Conservation (phyloP, 1,284 basidiomycete genomes). For the Rhodotorula sp. region DNA sequence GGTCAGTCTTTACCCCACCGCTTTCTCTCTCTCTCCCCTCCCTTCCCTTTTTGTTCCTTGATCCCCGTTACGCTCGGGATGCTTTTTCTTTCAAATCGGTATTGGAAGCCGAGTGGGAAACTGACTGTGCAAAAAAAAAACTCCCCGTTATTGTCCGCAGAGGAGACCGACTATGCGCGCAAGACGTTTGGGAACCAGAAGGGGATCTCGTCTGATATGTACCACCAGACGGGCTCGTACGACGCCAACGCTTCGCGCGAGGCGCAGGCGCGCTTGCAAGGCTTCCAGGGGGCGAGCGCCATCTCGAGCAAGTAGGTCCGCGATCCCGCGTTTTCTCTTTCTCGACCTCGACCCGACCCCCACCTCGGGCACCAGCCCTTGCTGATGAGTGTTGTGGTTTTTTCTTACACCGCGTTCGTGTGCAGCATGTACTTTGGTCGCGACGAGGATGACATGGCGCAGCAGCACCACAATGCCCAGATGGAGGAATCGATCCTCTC, state of each 20-base stretch:
- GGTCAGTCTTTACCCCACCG: slow-evolving; percentile 10
- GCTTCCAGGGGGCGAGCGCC: slow-evolving; percentile 87
- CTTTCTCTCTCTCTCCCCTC: background rate
- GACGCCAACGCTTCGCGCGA: slow-evolving; percentile 71
- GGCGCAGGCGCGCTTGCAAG: slow-evolving; percentile 74
- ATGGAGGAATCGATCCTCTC: slow-evolving; percentile 50
- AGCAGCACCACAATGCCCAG: slow-evolving; percentile 17
- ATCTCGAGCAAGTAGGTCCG: slow-evolving; percentile 74
- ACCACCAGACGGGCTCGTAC: slow-evolving; percentile 86
- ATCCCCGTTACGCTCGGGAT: no score
- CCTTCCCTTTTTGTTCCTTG: no score
- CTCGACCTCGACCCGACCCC: background rate
- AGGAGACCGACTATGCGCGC: slow-evolving; percentile 60
- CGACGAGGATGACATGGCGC: slow-evolving; percentile 71
- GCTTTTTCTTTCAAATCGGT: no score
- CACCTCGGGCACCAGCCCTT: no score
- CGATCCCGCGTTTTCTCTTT: slow-evolving; percentile 16
- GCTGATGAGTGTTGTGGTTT: no score
- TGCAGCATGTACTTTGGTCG: slow-evolving; percentile 80
- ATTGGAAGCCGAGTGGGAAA: background rate
- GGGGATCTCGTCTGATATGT: slow-evolving; percentile 96
- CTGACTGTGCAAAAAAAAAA: background rate
- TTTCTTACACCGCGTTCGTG: background rate
- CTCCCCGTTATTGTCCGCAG: slow-evolving; percentile 3
- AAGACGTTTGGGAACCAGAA: slow-evolving; percentile 91